A percentile compares a stretch with the other conserved stretches of the same genome.
These are phyloP conservation scores for Aristolochia fimbriata DNA, from an alignment of 164 flowering plant genomes.

Conservation along the genomic window DNA sequence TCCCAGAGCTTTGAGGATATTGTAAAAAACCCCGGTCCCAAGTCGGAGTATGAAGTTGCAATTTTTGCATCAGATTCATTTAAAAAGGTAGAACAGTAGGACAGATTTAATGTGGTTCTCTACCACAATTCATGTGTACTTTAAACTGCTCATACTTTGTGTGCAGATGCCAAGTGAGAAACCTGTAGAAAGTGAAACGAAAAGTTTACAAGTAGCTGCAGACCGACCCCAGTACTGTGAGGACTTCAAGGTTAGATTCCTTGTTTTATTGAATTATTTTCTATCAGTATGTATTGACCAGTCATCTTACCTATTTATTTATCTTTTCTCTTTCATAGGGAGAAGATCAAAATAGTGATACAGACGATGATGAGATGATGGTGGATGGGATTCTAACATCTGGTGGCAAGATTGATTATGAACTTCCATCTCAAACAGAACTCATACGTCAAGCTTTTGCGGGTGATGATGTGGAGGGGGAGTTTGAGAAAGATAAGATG, in stretches of 20 bases:
- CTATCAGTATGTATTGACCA: not conserved
- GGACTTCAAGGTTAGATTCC: slow-evolving; percentile 24
- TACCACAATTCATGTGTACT: not conserved
- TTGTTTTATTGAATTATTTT: not conserved
- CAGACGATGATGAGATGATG: slow-evolving; percentile 69
- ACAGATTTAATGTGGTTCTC: not conserved
- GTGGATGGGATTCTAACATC: slow-evolving; percentile 76
- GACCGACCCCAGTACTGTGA: slow-evolving; percentile 15
- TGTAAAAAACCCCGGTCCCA: slow-evolving; percentile 44
- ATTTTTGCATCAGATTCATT: slow-evolving; percentile 54
- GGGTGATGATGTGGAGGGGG: slow-evolving; percentile 91
- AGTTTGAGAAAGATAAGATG: slow-evolving; percentile 62
- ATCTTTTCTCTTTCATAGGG: slow-evolving; percentile 22
- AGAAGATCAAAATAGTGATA: slow-evolving; percentile 34
- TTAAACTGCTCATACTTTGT: not conserved
- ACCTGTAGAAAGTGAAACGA: slow-evolving; percentile 8
- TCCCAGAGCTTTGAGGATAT: slow-evolving; percentile 55
- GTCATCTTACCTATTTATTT: slow-evolving; percentile 1
- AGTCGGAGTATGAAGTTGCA: slow-evolving; percentile 68
- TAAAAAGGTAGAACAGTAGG: slow-evolving; percentile 40
- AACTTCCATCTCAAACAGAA: slow-evolving; percentile 84
- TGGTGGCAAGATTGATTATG: slow-evolving; percentile 36
- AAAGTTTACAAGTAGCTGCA: slow-evolving; percentile 12
- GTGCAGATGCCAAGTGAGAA: slow-evolving; percentile 31
- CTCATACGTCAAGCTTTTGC: slow-evolving; percentile 83